Conservation (phyloP, 139 green algal genomes). For the Spirogloea muscicola region DNA sequence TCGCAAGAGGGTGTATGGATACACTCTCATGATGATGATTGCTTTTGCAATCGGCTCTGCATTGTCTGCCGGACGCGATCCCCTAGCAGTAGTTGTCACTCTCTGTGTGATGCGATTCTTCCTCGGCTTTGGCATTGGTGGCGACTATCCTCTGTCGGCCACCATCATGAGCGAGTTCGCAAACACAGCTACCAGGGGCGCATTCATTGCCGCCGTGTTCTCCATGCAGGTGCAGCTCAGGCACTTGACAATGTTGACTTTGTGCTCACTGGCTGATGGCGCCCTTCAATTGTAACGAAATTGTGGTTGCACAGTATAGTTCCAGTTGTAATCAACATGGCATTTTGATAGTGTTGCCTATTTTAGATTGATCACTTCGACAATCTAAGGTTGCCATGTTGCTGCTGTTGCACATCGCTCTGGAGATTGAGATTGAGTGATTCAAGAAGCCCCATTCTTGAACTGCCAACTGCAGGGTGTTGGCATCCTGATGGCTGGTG, state of each 20-base stretch:
- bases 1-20: slow-evolving; percentile 45
- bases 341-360: no score
- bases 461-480: no score
- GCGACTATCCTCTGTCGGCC: slow-evolving; percentile 52
- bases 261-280: no score
- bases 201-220: slow-evolving; percentile 47
- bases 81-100: slow-evolving; percentile 20
- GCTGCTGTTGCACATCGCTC: not conserved
- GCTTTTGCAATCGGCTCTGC: slow-evolving; percentile 5
- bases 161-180: slow-evolving; percentile 49
- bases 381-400: no score
- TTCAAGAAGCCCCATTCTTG: no score
- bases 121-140: slow-evolving; percentile 51
- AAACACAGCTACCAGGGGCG: slow-evolving; percentile 33
- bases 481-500: slow-evolving; percentile 24
- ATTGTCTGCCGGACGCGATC: slow-evolving; percentile 14
- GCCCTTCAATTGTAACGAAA: no score
- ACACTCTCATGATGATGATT: slow-evolving; percentile 54
- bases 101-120: slow-evolving; percentile 49
- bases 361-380: no score
- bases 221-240: slow-evolving; percentile 29
- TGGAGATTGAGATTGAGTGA: no score
- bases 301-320: no score
- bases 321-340: no score
- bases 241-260: no score